Percentiles rank a stretch among this genome's conserved stretches.
Evolutionary conservation across 2,329 filamentous ascomycete genomes (phyloP).

Genomic region (Incumbomyces lentus): DNA sequence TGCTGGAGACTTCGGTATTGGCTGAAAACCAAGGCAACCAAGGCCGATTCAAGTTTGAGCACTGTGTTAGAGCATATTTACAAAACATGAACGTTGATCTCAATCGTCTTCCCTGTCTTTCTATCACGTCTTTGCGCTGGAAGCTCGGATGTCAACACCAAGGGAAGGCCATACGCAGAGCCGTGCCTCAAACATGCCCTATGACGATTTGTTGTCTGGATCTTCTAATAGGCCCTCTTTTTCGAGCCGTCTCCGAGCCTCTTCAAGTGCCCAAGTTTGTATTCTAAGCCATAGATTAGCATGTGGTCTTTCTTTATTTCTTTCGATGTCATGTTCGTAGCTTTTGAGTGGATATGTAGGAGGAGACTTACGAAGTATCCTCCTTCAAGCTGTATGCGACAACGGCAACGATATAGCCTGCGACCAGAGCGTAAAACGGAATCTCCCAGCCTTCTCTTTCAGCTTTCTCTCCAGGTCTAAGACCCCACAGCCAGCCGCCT

Average conservation of each 20-base stretch:
- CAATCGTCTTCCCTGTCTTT: too few species aligned
- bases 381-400: slow-evolving; percentile 93
- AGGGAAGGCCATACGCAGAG: too few species aligned
- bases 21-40: too few species aligned
- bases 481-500: slow-evolving; percentile 81
- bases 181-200: too few species aligned
- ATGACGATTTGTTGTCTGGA: slow-evolving; percentile 35
- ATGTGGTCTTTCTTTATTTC: slow-evolving; percentile 1
- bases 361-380: slow-evolving; percentile 79
- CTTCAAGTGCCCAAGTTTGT: slow-evolving; percentile 98
- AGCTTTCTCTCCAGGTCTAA: slow-evolving; percentile 90
- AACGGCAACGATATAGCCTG: slow-evolving; percentile 53
- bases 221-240: slow-evolving; percentile 88
- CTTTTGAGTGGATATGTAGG: background rate
- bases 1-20: too few species aligned
- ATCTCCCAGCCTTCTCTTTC: slow-evolving; percentile 95
- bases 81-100: too few species aligned
- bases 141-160: too few species aligned
- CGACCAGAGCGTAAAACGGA: slow-evolving; percentile 54
- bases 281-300: slow-evolving; percentile 50
- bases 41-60: too few species aligned
- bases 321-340: background rate
- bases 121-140: too few species aligned
- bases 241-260: slow-evolving; percentile 89
- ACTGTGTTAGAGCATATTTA: too few species aligned